Evolutionary conservation across 2,329 filamentous ascomycete genomes (phyloP), one percentile per base, ranked within the genome.

Genomic region (Rosellinia necatrix): DNA sequence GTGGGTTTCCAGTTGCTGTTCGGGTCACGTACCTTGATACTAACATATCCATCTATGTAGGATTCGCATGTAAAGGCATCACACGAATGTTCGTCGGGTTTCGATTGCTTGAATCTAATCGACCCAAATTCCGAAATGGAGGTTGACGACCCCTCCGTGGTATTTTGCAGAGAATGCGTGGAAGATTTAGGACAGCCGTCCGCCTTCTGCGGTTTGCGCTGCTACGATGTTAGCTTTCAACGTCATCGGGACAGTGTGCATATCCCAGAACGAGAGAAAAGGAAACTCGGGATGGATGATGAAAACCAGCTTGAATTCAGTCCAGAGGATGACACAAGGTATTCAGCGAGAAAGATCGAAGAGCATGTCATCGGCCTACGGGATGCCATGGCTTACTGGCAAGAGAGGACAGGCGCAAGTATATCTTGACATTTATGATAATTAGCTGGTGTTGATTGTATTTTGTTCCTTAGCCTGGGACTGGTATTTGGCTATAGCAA

Each of bases 131-230:
- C 69, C 1, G 70, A 72, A 17, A 78, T 77, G 76, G 64, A 66
- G 13, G 58, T 60, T 9, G 70, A 70, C 12, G 61, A 60, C 24
- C 42, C 53, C 2, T 56, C 62, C 3, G 61, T 73, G 2, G 72
- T 77, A 7, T 70, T 73, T 17, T 81, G 78, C 62, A 71, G 69
- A 46, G 72, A 76, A 49, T 81, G 78, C 49, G 60, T 78, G 1
- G 60, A 67, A 44, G 67, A 64, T 4, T 59, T 74, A 44, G 71
- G 72, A 52, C 64, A 68, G n/a, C 64, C 70, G 21, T 71, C 72
- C 0, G 44, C 75, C 5, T 80, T 76, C 59, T 81, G 78, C 63
- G 76, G 76, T 6, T 61, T 69, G 24, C 64, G 68, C 27, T 81
- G 78, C 61, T 77, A 76, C n/a, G 65, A 63, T 21, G 64, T 59